Base-by-base conservation (phyloP, 306 rosid species). In the Cicer judaicum region DNA sequence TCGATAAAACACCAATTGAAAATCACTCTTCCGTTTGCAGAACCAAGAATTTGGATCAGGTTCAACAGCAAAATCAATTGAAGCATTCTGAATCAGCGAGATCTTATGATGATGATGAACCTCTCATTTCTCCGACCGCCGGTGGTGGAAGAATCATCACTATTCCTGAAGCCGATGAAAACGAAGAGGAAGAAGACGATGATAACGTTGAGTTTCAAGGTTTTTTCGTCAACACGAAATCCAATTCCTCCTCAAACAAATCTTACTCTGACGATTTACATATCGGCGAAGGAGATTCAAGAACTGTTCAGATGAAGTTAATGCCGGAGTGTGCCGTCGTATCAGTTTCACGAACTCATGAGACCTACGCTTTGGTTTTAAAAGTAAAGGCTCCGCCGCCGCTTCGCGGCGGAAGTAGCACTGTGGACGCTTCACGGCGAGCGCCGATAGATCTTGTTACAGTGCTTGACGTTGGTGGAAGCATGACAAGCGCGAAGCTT, bases 381-480 rank as follows among this genome's bases (percentile, higher is more conserved):
- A 79, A 84, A 64, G 92, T 94, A 10, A 90, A 89, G 64, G 97
- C 97, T 15, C 87, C 88, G 1, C 79, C 80, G 2, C 79, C 86
- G 1, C 73, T 19, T 21, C 64, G 53, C 29, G 57, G 48, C 14
- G 83, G n/a, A 10, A 69, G 36, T 54, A 61, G 16, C 13, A 10
- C 74, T 1, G 56, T 81, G 0, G 85, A 75, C 18, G 72, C 86
- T 2, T 75, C 87, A 2, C 80, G 78, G 44, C 89, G 97, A 0
- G 97, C 90, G 0, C 92, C 97, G 6, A 86, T 92, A 64, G 97
- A 92, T 80, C 90, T 92, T 1, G 93, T 92, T 0, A 85, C 96
- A 15, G 97, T 90, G 2, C 92, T 92, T 0, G 97, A 90, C 62
- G 82, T 90, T 1, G 87, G 97, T 12, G 92, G 89, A 0, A 90